phyloP scores from a whole-genome alignment of 345 rosid genomes.

The Garcia nutans region DNA sequence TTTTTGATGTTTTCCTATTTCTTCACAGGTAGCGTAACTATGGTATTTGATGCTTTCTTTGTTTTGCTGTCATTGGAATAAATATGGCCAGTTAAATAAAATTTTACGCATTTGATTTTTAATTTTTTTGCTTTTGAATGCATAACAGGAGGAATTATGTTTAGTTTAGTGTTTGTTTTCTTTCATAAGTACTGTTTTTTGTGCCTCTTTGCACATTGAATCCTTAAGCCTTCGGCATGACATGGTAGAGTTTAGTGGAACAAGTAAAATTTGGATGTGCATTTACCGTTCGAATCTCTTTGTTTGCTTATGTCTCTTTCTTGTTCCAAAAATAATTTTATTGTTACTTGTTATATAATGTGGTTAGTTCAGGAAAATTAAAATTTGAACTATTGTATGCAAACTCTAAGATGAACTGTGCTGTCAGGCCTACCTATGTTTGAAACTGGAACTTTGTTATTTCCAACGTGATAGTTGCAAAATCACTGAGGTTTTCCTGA shows the following conservation, averaged over 20 bases:
- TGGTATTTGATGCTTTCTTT: slow-evolving; percentile 8
- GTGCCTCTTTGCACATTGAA: not conserved
- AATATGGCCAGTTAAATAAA: not conserved
- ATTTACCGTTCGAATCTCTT: not conserved
- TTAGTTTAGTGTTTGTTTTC: not conserved
- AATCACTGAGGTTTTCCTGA: not conserved
- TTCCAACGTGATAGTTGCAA: not conserved
- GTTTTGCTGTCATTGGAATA: slow-evolving; percentile 4
- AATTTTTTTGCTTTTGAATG: not conserved
- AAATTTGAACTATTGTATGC: not conserved
- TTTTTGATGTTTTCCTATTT: slow-evolving; percentile 46
- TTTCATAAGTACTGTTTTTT: not conserved
- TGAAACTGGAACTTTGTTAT: not conserved
- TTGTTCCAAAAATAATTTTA: not conserved
- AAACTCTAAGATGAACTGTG: not conserved
- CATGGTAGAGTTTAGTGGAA: not conserved
- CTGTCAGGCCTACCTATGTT: not conserved
- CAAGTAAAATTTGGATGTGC: not conserved
- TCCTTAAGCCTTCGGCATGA: not conserved
- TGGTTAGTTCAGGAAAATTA: not conserved
- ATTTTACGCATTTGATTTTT: not conserved
- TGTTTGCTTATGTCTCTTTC: not conserved
- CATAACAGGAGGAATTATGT: not conserved
- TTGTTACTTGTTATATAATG: no score
- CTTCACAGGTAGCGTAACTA: slow-evolving; percentile 48